Percentiles rank a stretch among this genome's conserved stretches.
Conservation (phyloP, 768 basidiomycete species). For the Lepiota brunneoincarnata region DNA sequence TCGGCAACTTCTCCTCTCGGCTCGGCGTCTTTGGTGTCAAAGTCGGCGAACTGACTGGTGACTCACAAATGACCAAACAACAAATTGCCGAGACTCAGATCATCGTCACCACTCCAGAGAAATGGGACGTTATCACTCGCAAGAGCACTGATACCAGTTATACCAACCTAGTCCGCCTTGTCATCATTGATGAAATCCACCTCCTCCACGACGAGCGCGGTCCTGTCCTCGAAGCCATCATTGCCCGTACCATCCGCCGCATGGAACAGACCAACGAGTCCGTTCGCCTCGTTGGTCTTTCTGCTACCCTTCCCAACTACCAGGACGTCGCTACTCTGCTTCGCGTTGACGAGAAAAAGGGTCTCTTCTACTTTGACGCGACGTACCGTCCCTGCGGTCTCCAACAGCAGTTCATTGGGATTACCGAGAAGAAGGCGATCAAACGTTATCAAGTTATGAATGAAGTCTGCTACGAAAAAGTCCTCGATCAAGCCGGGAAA, state of each 20-base stretch:
- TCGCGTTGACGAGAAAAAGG: constrained; percentile 87
- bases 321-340: constrained; percentile 97
- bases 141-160: constrained; percentile 97
- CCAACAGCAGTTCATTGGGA: constrained; percentile 94
- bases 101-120: constrained; percentile 98
- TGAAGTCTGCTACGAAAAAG: constrained; percentile 98
- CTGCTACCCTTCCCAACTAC: constrained; percentile 98
- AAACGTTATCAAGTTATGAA: constrained; percentile 98
- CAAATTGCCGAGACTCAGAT: constrained; percentile 97
- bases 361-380: constrained; percentile 96
- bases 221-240: constrained; percentile 89
- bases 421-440: constrained; percentile 99
- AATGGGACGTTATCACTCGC: constrained; percentile 99
- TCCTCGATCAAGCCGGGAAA: constrained; percentile 84
- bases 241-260: constrained; percentile 85
- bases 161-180: constrained; percentile 91
- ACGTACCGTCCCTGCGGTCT: constrained; percentile 92
- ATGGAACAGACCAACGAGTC: constrained; percentile 96
- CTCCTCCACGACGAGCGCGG: constrained; percentile 97
- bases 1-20: constrained; percentile 86
- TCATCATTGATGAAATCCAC: constrained; percentile 99
- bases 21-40: constrained; percentile 70
- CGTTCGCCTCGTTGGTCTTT: constrained; percentile 91
- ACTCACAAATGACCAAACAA: constrained; percentile 96
- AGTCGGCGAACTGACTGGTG: constrained; percentile 95